phyloP scores from a whole-genome alignment of 306 rosid species.

The Quercus alba region DNA sequence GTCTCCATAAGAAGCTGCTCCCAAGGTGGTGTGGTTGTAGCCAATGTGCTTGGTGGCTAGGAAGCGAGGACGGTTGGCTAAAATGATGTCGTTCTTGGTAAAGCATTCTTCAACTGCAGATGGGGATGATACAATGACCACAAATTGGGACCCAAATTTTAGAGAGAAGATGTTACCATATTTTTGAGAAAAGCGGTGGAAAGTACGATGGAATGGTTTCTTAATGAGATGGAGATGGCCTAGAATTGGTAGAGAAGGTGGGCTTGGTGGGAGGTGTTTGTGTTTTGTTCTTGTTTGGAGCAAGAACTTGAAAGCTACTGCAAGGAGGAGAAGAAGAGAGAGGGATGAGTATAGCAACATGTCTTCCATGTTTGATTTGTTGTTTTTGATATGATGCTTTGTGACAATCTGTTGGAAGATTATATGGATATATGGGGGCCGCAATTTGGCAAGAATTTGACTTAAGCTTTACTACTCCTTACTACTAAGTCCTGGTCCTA shows the following conservation, averaged over 20 bases:
- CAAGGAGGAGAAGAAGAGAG: neutral
- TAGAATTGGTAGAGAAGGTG: too few relatives aligned
- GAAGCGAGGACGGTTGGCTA: slow-evolving; percentile 47
- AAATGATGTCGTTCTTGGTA: slow-evolving; percentile 55
- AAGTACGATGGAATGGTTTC: slow-evolving; percentile 31
- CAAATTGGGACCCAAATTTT: slow-evolving; percentile 27
- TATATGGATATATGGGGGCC: too few relatives aligned
- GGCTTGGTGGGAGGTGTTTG: too few relatives aligned
- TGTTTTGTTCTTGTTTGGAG: too few relatives aligned
- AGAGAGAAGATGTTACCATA: slow-evolving; percentile 39
- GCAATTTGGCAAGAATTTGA: too few relatives aligned
- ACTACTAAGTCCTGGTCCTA: too few relatives aligned
- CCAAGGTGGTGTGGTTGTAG: slow-evolving; percentile 38
- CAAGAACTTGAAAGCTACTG: neutral
- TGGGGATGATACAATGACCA: slow-evolving; percentile 44
- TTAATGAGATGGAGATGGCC: slow-evolving; percentile 46
- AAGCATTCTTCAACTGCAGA: slow-evolving; percentile 57
- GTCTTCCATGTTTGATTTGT: too few relatives aligned
- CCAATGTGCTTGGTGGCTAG: slow-evolving; percentile 28
- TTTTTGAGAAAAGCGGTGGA: slow-evolving; percentile 30
- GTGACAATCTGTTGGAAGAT: too few relatives aligned
- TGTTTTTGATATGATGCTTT: too few relatives aligned
- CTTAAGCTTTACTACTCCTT: too few relatives aligned
- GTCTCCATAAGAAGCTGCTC: slow-evolving; percentile 48
- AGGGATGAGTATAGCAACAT: too few relatives aligned